Base-by-base conservation (phyloP, 192 early-diverging fungal species). In the Cetraspora pellucida region DNA sequence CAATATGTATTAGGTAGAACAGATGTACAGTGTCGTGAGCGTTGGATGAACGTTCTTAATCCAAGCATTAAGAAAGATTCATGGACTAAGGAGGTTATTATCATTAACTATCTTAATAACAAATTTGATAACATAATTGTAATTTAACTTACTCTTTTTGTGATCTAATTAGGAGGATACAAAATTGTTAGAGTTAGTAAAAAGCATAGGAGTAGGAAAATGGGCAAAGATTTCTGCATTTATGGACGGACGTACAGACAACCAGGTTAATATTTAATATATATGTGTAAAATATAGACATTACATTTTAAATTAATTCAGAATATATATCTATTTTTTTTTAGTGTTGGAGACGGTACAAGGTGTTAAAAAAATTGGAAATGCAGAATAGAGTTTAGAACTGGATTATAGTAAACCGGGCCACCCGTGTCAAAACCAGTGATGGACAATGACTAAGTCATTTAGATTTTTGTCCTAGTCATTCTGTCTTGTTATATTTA, bases 11-110 rank as follows among this genome's bases (percentile, higher is more conserved):
- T 83, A 2, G 91, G 91, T 14, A 81, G 92, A 65, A 94, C 91
- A 0, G 93, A 94, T 77, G 87, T 92, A 49, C 90, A 94, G 75
- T 93, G 92, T 66, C 85, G 93, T 60, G 93, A 94, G 75, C 83
- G 93, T 75, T 94, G 90, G 81, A 82, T 87, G 78, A 93, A 94
- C 77, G 84, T 91, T 10, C 79, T 93, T 47, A 80, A 85, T 27
- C 89, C 90, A 10, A 70, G 68, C 5, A 74, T 94, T 27, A 87
- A 90, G 49, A 82, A 85, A 45, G 82, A 85, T 63, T 85, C 85
- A 43, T 87, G 91, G 86, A 82, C 85, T 7, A 37, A 23, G 8
- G 85, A 87, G 50, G 87, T 83, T 74, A 30, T 49, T 25, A 10
- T n/a, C 11, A 2, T 10, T 25, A 28, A n/a, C 2, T 31, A 43